Conservation (phyloP, 768 basidiomycete species). For the Russula foetens region DNA sequence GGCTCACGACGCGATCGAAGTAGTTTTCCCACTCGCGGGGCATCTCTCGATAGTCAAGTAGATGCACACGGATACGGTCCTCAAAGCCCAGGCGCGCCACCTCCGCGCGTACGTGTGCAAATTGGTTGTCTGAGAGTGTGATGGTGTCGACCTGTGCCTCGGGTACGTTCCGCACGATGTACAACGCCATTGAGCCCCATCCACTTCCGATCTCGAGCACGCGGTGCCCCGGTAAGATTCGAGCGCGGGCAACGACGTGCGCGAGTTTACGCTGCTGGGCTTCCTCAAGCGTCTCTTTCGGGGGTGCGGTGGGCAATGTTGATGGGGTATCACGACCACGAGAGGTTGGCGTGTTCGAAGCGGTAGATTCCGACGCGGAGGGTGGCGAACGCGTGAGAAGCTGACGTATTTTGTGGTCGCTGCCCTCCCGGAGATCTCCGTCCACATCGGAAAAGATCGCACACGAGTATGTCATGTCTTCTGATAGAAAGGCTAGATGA, state of each 20-base stretch:
- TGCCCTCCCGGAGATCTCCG: not conserved
- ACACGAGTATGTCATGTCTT: conserved; percentile 5
- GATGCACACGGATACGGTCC: conserved; percentile 34
- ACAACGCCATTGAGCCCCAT: conserved; percentile 41
- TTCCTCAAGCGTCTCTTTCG: conserved; percentile 22
- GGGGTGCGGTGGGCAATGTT: not conserved
- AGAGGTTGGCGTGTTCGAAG: not conserved
- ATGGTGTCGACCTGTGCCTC: conserved; percentile 36
- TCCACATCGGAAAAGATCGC: not conserved
- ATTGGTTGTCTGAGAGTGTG: conserved; percentile 42
- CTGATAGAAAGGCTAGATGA: not conserved
- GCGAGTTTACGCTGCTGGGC: conserved; percentile 38
- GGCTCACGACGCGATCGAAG: conserved; percentile 70
- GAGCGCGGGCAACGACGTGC: conserved; percentile 36
- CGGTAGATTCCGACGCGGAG: not conserved
- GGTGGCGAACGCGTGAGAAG: not conserved
- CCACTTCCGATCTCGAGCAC: conserved; percentile 44
- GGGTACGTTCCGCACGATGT: conserved; percentile 7
- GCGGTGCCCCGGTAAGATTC: conserved; percentile 34
- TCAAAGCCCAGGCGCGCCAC: conserved; percentile 33
- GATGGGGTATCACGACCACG: not conserved
- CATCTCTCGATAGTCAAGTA: conserved; percentile 41
- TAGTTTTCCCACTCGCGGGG: conserved; percentile 33
- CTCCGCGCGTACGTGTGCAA: conserved; percentile 33
- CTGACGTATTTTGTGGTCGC: not conserved